Evolutionary conservation across 495 filamentous ascomycete genomes (phyloP), one percentile per base, ranked within the genome.

Genomic region (Penicillium odoratum): DNA sequence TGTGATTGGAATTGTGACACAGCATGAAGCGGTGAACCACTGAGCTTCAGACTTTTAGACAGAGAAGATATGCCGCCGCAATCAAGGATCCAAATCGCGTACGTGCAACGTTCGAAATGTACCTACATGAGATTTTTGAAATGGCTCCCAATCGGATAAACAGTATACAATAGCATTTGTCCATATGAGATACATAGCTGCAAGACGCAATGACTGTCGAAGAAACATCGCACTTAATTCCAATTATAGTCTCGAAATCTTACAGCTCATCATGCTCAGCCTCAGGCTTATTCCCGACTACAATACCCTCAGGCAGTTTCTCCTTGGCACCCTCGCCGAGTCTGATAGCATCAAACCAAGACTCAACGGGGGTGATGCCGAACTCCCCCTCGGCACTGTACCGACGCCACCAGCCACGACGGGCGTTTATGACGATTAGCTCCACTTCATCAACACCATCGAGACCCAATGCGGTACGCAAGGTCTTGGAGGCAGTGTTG

Each of bases 311-410:
- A 5, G 93, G 92, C 42, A 98, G 63, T 76, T 87, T 90, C 69
- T 86, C 81, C 80, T 93, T 97, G 21, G 80, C 69, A 6, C 88
- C 88, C 62, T 97, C 95, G 46, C 92, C 91, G 68, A 98, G 77
- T 26, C 89, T 83, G 60, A 97, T 91, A 3, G 81, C 83, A 69
- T 98, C 94, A 59, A 98, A 81, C 92, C 92, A 98, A 52, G 78
- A 75, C 71, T 96, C 91, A 36, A 98, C 73, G 9, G 80, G 79
- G 33, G 78, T 78, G 31, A 81, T 67, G 10, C 77, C 78, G 58
- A 85, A 90, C 54, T 79, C 76, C 36, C 74, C 72, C 7, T 65
- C 66, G 25, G 86, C 82, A 36, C 79, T 74, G 63, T 88, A 95
- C 38, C 80, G 84, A 58, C 88, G 85, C 81, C 86, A 95, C 95